Evolutionary conservation across 1,284 basidiomycete genomes (phyloP), one percentile per base, ranked within the genome.

Genomic region (Papiliotrema fonsecae): DNA sequence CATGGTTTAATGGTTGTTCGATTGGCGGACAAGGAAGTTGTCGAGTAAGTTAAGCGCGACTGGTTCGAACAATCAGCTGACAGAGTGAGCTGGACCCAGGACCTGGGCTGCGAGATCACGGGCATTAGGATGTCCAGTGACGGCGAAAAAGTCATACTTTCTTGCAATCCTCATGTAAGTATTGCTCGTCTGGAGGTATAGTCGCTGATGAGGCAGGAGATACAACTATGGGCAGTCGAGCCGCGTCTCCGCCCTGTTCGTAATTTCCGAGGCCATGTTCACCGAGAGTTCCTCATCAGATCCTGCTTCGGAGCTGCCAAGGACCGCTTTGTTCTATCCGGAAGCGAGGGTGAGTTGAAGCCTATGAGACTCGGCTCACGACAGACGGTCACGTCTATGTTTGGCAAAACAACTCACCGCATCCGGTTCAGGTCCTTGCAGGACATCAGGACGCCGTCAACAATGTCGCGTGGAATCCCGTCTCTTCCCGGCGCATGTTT

Each of bases 261-360:
- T 56, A 87, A 84, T 69, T 94, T 85, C 66, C 82, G 82, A 2
- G 93, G 88, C 22, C 87, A 92, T 62, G 80, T 80, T 31, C 89
- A 93, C 72, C 81, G 81, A 3, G 78, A 80, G 34, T 87, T 88
- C 71, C 83, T 97, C 54, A 88, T 98, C 54, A 81, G 88, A 50
- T 88, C 87, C 68, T 92, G 89, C 65, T 97, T 97, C 71, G 96
- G 93, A 24, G 93, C 93, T n/a, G 77, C 85, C 27, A 85, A 88
- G 63, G 85, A 86, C 53, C 88, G 86, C 64, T 94, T 96, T 67
- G 81, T 98, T 42, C 79, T 92, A 49, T 93, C 88, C 62, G 96
- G 96, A 25, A 93, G 89, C 69, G 93, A 97, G 82, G 91, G 92
- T 88, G 60, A 57, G 79, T 73, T 32, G 2, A 24, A 30, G 16